Conservation (phyloP, 2,329 filamentous ascomycete genomes). For the Orbilia blumenaviensis region DNA sequence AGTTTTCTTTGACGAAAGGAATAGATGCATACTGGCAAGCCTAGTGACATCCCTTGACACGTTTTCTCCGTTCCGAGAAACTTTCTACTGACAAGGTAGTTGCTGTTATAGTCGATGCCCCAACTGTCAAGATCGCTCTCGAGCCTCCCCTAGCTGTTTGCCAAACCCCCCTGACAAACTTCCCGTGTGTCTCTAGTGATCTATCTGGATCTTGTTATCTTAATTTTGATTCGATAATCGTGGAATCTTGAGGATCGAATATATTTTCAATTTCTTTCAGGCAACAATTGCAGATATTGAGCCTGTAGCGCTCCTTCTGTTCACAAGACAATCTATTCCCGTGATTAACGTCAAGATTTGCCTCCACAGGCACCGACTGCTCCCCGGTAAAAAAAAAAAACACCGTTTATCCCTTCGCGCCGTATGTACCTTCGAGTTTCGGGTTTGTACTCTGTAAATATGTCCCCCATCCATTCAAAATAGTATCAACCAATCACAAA, state of each 20-base stretch:
- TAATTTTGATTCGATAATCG: background rate
- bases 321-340: too few relatives aligned
- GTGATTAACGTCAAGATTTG: background rate
- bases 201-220: background rate
- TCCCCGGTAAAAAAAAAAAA: background rate
- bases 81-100: background rate
- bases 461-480: too few relatives aligned
- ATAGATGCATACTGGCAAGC: background rate
- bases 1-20: background rate
- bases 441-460: too few relatives aligned
- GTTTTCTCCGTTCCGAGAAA: background rate
- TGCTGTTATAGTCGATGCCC: background rate
- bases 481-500: too few relatives aligned
- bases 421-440: too few relatives aligned
- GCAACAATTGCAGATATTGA: too few relatives aligned
- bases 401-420: too few relatives aligned
- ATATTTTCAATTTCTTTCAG: background rate
- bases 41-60: background rate
- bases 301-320: background rate
- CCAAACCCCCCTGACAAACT: background rate
- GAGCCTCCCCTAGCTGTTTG: background rate
- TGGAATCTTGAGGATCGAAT: background rate
- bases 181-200: conserved; percentile 2
- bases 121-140: too few relatives aligned
- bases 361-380: background rate